Evolutionary conservation across 371 early-diverging fungal genomes (phyloP).

Genomic region (Mucor plumbeus): DNA sequence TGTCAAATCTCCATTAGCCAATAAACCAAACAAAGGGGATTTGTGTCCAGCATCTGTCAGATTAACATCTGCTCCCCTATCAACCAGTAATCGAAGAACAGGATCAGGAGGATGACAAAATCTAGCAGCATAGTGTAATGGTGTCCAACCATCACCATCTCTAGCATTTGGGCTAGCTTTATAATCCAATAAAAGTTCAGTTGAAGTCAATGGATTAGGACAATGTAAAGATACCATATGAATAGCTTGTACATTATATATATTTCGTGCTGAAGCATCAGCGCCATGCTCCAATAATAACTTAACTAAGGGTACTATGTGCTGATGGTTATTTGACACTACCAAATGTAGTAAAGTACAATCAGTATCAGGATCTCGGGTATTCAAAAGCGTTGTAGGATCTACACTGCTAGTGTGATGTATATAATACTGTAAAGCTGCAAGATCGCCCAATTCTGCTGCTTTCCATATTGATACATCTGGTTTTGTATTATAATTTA

Average conservation of each 20-base stretch:
- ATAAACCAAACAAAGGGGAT: conserved; percentile 40
- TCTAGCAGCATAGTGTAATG: conserved; percentile 72
- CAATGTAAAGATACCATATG: conserved; percentile 45
- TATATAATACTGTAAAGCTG: conserved; percentile 31
- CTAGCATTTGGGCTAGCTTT: conserved; percentile 58
- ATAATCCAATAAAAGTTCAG: conserved; percentile 31
- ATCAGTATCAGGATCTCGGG: conserved; percentile 56
- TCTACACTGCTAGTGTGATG: conserved; percentile 5
- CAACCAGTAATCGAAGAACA: conserved; percentile 29
- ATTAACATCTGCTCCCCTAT: conserved; percentile 58
- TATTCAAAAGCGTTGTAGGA: conserved; percentile 38
- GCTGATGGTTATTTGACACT: conserved; percentile 43
- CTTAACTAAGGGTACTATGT: conserved; percentile 37
- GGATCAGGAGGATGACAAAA: conserved; percentile 50
- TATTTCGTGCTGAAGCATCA: conserved; percentile 48
- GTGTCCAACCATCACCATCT: conserved; percentile 81
- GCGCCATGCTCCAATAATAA: conserved; percentile 55
- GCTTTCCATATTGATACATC: conserved; percentile 31
- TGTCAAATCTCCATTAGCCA: conserved; percentile 40
- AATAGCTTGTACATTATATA: conserved; percentile 46
- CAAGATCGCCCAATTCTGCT: conserved; percentile 37
- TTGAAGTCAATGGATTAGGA: conserved; percentile 47
- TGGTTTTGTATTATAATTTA: conserved; percentile 3
- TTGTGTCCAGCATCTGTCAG: conserved; percentile 39
- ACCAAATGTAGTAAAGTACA: conserved; percentile 53